Conservation (phyloP, 257 asterid species). For the Knoxia roxburghii region DNA sequence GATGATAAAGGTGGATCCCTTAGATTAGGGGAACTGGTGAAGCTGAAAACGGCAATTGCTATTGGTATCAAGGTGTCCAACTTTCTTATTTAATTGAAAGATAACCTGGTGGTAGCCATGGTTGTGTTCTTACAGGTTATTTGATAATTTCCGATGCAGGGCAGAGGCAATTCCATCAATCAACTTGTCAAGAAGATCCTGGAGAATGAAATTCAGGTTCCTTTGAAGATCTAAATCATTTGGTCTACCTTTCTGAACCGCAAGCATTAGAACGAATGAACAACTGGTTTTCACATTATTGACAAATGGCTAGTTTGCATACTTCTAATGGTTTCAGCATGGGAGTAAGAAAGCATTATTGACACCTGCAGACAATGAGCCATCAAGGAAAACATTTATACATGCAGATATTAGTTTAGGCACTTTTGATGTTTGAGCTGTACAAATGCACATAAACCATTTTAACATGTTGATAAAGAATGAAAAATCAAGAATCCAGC, state of each 20-base stretch:
- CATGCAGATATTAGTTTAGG: too few relatives aligned
- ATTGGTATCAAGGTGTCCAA: conserved; percentile 64
- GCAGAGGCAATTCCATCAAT: conserved; percentile 47
- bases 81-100: neutral
- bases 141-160: conserved; percentile 29
- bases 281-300: neutral
- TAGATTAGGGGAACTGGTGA: conserved; percentile 71
- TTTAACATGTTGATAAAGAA: too few relatives aligned
- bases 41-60: conserved; percentile 75
- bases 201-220: conserved; percentile 13
- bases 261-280: neutral
- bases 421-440: too few relatives aligned
- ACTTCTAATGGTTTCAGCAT: neutral
- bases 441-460: too few relatives aligned
- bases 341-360: too few relatives aligned
- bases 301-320: neutral
- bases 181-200: conserved; percentile 27
- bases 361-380: neutral
- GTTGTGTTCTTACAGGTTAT: neutral
- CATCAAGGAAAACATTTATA: too few relatives aligned
- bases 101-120: neutral
- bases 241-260: neutral
- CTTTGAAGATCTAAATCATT: neutral
- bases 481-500: too few relatives aligned
- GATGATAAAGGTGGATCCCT: conserved; percentile 67